Percentiles rank a stretch among this genome's conserved stretches.
Evolutionary conservation across 139 green algal species (phyloP).

Genomic region (Volvox africanus): DNA sequence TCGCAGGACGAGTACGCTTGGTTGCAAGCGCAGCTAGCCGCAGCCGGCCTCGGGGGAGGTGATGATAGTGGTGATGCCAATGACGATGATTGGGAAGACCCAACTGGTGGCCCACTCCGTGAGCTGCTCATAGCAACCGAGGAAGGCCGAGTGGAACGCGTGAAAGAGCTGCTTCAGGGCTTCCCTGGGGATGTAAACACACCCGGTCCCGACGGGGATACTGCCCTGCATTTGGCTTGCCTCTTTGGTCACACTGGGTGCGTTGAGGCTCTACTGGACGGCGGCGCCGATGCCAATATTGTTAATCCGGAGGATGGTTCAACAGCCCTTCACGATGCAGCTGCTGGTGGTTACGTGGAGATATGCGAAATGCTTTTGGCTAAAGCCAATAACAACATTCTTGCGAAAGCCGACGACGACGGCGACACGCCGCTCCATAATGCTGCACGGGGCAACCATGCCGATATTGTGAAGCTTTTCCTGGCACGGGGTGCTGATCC

Average conservation of each 20-base stretch:
- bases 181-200: slow-evolving; percentile 34
- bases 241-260: slow-evolving; percentile 63
- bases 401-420: slow-evolving; percentile 48
- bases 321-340: slow-evolving; percentile 69
- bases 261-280: slow-evolving; percentile 56
- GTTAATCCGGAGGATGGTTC: slow-evolving; percentile 63
- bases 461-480: slow-evolving; percentile 48
- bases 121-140: slow-evolving; percentile 50
- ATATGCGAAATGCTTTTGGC: slow-evolving; percentile 59
- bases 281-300: slow-evolving; percentile 45
- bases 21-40: slow-evolving; percentile 52
- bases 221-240: slow-evolving; percentile 63
- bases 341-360: slow-evolving; percentile 63
- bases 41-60: background rate
- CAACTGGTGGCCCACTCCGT: slow-evolving; percentile 40
- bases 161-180: slow-evolving; percentile 26
- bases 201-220: slow-evolving; percentile 69
- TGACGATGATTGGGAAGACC: slow-evolving; percentile 55
- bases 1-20: slow-evolving; percentile 21
- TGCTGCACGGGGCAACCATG: slow-evolving; percentile 59
- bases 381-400: background rate
- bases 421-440: slow-evolving; percentile 72
- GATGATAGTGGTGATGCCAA: slow-evolving; percentile 10
- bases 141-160: slow-evolving; percentile 19
- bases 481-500: slow-evolving; percentile 52